Conservation (phyloP, 176 grass and related monocot genomes). For the Miscanthus lutarioriparius region DNA sequence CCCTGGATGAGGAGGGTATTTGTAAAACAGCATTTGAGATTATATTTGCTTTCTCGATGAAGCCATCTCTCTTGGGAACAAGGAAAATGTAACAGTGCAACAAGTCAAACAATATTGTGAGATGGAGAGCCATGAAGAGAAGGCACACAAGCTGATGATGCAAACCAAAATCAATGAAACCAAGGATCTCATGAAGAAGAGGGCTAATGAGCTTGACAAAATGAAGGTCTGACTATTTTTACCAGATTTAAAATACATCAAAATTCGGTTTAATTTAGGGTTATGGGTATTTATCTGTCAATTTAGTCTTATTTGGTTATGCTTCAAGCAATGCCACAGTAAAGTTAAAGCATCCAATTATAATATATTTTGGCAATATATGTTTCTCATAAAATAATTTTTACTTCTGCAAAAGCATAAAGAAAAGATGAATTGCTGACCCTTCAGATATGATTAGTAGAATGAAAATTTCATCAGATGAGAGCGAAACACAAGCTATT, state of each 20-base stretch:
- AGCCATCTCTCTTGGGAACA: slow-evolving; percentile 80
- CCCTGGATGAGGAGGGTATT: slow-evolving; percentile 78
- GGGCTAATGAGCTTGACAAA: slow-evolving; percentile 85
- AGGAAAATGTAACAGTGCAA: slow-evolving; percentile 78
- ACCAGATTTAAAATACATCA: neutral
- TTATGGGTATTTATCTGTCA: neutral
- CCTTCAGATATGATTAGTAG: neutral
- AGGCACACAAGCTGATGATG: slow-evolving; percentile 76
- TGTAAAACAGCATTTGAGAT: slow-evolving; percentile 74
- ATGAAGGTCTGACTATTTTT: slow-evolving; percentile 56
- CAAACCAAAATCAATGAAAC: slow-evolving; percentile 88
- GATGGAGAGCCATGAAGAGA: slow-evolving; percentile 89
- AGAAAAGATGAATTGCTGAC: neutral
- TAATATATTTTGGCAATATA: neutral
- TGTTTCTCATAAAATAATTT: neutral
- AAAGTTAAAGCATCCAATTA: neutral
- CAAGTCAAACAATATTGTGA: slow-evolving; percentile 96
- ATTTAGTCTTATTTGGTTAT: neutral
- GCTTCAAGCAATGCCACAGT: neutral
- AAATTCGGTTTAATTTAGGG: slow-evolving; percentile 9
- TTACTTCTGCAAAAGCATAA: neutral
- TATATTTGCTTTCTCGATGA: slow-evolving; percentile 91
- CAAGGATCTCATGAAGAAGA: slow-evolving; percentile 87
- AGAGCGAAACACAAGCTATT: neutral
- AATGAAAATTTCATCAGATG: neutral